Percentiles rank a stretch among this genome's conserved stretches.
Conservation (phyloP, 1,139 yeast species). For the Candida sp. region DNA sequence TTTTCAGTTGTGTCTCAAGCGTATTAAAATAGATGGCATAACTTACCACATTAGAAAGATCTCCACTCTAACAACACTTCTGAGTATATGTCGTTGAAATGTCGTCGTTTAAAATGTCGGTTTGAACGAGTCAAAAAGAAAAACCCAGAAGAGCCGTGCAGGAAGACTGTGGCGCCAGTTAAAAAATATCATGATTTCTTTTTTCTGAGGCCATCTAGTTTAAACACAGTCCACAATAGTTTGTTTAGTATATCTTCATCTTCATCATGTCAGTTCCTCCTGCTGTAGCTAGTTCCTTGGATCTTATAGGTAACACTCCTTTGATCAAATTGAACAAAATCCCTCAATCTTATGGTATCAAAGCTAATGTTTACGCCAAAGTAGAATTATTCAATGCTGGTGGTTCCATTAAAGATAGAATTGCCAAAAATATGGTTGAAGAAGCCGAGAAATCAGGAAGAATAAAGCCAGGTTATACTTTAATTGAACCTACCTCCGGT, state of each 20-base stretch:
- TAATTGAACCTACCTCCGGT: constrained; percentile 90
- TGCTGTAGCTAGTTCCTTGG: constrained; percentile 42
- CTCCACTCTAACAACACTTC: no score
- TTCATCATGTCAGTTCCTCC: constrained; percentile 23
- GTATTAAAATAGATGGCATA: no score
- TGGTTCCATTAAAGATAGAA: constrained; percentile 69
- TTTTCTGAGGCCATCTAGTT: no score
- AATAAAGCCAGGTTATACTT: constrained; percentile 81
- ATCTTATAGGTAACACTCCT: constrained; percentile 83
- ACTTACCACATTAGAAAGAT: no score
- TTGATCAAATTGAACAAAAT: constrained; percentile 69
- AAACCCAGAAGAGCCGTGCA: no score
- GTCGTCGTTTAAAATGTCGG: no score
- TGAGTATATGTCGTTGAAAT: no score
- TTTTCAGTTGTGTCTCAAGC: no score
- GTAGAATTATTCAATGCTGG: constrained; percentile 69
- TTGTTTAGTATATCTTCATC: background rate
- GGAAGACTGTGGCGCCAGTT: no score
- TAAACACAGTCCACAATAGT: background rate
- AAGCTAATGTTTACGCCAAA: constrained; percentile 57
- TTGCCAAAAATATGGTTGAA: constrained; percentile 66
- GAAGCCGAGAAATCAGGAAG: constrained; percentile 79
- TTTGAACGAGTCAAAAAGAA: no score
- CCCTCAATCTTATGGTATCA: constrained; percentile 75
- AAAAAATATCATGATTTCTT: no score